Evolutionary conservation across 805 yeast species (phyloP).

Genomic region (Kluyveromyces siamensis): DNA sequence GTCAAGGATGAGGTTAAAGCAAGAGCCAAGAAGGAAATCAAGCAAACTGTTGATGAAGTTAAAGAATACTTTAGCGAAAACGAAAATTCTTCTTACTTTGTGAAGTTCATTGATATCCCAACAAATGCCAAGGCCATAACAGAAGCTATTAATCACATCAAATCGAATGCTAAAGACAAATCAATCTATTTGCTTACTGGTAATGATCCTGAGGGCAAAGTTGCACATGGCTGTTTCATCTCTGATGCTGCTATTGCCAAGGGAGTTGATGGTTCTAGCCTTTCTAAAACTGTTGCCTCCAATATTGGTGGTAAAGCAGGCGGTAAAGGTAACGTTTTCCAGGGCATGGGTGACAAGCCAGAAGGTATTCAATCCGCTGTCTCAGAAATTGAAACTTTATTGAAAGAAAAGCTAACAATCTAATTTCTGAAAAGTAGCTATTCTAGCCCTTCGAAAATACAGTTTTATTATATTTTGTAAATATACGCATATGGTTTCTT

Average conservation of each 20-base stretch:
- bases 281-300: conserved; percentile 61
- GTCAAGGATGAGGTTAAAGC: conserved; percentile 83
- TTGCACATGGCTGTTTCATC: conserved; percentile 93
- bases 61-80: conserved; percentile 53
- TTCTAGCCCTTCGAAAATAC: background rate
- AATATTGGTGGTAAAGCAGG: conserved; percentile 96
- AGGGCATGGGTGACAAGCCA: conserved; percentile 90
- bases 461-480: background rate
- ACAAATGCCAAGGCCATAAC: conserved; percentile 91
- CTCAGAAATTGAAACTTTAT: conserved; percentile 51
- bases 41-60: conserved; percentile 71
- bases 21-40: conserved; percentile 80
- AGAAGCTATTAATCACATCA: conserved; percentile 80
- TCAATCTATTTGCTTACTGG: conserved; percentile 78
- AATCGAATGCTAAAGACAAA: conserved; percentile 65
- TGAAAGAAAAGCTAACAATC: conserved; percentile 45
- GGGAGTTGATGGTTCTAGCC: conserved; percentile 66
- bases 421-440: conserved; percentile 3
- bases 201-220: conserved; percentile 49
- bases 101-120: conserved; percentile 57
- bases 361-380: conserved; percentile 66
- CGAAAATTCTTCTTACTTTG: conserved; percentile 48
- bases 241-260: conserved; percentile 59
- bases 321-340: conserved; percentile 93
- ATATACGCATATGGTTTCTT: background rate